Conservation (phyloP, 495 filamentous ascomycete genomes). For the Cairneyella variabilis region DNA sequence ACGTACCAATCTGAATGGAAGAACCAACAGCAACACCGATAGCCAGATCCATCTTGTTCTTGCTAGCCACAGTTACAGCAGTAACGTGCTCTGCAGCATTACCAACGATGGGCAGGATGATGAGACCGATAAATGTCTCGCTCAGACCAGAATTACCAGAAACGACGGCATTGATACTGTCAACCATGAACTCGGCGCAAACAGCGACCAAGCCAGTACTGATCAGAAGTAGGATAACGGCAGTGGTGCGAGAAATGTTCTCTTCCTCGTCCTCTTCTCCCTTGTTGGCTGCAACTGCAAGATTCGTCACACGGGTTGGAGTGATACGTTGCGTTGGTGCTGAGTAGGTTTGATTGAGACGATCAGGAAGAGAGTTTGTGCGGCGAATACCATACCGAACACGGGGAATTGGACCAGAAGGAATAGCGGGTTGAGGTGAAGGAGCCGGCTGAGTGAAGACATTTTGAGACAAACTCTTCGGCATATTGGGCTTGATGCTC, state of each 20-base stretch:
- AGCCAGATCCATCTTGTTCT: constrained; percentile 95
- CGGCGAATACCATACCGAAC: constrained; percentile 62
- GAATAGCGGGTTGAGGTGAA: not conserved
- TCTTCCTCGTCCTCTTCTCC: constrained; percentile 23
- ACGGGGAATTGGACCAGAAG: constrained; percentile 45
- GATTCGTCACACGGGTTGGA: constrained; percentile 37
- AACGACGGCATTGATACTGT: constrained; percentile 72
- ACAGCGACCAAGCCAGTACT: constrained; percentile 78
- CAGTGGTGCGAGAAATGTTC: constrained; percentile 68
- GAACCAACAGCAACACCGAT: constrained; percentile 87
- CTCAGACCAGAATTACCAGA: constrained; percentile 54
- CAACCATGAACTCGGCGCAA: constrained; percentile 86
- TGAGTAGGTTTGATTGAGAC: constrained; percentile 46
- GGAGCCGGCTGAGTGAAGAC: constrained; percentile 44
- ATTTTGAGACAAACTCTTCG: constrained; percentile 59
- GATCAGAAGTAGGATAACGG: constrained; percentile 67
- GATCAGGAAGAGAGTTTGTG: constrained; percentile 74
- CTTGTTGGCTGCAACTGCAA: constrained; percentile 25
- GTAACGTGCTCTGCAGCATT: constrained; percentile 94
- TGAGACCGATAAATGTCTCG: constrained; percentile 82
- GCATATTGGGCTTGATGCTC: constrained; percentile 45
- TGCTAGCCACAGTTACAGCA: constrained; percentile 79
- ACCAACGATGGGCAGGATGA: constrained; percentile 85
- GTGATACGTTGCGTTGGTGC: not conserved
- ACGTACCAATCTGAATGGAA: constrained; percentile 70